Percentiles rank a stretch among this genome's conserved stretches.
Evolutionary conservation across 805 yeast species (phyloP).

Genomic region (Wickerhamiella dianesei): DNA sequence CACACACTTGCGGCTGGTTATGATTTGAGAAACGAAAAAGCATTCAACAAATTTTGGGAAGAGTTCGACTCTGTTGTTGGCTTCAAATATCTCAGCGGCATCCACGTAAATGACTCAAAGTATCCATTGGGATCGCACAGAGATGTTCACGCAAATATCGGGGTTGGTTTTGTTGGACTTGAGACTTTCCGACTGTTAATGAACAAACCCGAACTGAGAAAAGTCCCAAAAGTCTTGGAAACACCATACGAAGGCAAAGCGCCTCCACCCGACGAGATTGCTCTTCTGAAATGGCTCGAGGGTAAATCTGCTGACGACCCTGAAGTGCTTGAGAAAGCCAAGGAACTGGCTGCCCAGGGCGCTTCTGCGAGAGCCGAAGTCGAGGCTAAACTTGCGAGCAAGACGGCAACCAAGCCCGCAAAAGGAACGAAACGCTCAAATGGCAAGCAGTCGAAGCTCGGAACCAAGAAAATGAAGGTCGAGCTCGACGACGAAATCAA

Average conservation of each 20-base stretch:
- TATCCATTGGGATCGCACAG: slow-evolving; percentile 83
- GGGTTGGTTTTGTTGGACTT: slow-evolving; percentile 77
- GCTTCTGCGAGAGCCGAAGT: slow-evolving; percentile 58
- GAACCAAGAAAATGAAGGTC: background rate
- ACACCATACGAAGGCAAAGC: slow-evolving; percentile 46
- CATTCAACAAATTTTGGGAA: slow-evolving; percentile 56
- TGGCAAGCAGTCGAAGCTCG: background rate
- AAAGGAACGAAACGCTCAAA: slow-evolving; percentile 12
- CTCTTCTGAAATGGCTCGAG: slow-evolving; percentile 62
- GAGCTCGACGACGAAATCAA: background rate
- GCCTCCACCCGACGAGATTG: slow-evolving; percentile 49
- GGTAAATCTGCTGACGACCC: slow-evolving; percentile 41
- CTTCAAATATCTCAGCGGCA: slow-evolving; percentile 54
- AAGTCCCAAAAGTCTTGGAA: slow-evolving; percentile 72
- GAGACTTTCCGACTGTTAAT: slow-evolving; percentile 72
- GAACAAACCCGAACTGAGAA: slow-evolving; percentile 46
- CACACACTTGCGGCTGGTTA: slow-evolving; percentile 96
- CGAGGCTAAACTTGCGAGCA: slow-evolving; percentile 43
- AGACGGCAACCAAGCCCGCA: slow-evolving; percentile 42
- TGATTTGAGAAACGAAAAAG: slow-evolving; percentile 52
- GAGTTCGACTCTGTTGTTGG: slow-evolving; percentile 68
- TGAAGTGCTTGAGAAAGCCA: slow-evolving; percentile 38
- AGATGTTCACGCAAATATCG: slow-evolving; percentile 82
- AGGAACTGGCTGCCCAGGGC: slow-evolving; percentile 45
- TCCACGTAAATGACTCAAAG: slow-evolving; percentile 90